Base-by-base conservation (phyloP, 75 land plant genomes). In the Selaginella moellendorffii region DNA sequence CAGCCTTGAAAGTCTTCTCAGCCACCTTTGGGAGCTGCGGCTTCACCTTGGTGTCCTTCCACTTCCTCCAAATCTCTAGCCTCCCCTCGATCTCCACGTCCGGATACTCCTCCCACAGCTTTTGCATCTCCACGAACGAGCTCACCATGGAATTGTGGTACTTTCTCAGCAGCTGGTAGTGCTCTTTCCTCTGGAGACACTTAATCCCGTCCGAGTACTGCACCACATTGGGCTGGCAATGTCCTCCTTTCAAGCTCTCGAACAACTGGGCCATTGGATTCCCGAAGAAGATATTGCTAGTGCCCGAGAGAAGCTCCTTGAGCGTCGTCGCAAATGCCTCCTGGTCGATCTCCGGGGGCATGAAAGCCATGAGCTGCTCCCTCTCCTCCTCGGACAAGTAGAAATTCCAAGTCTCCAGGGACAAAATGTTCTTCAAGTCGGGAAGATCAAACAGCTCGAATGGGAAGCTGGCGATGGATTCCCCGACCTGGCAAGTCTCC, bases 381-480 rank as follows among this genome's bases (percentile, higher is more conserved):
- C 96, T 74, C 64, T 89, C 99, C 58, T 95, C 91, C 65, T 95
- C 99, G 0, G 79, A 70, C 10, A 95, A 72, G 56, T 72, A 75
- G n/a, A 79, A 77, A 80, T 95, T 89, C 99, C 99, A 95, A 2
- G 95, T 78, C 27, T 95, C 87, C 54, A 89, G 27, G 5, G 96
- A 95, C 54, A 95, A 68, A 1, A 95, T 54, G 25, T 74, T 70
- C 20, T 63, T 68, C 54, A 95, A 67, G 61, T 81, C 87, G 1
- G 80, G 76, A 29, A 89, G 82, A 68, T 95, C 85, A 68, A 86
- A 95, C 26, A 95, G 68, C 66, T 89, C 87, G 20, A 68, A 65
- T 1, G 99, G 99, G 24, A 89, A 60, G 24, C 52, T 64, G 31
- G 79, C 85, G 26, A 75, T 78, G 52, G 74, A 72, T 26, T 79